A percentile compares a stretch with the other conserved stretches of the same genome.
phyloP scores from a whole-genome alignment of 208 protist genomes.

The Sergeia podlipaevii region DNA sequence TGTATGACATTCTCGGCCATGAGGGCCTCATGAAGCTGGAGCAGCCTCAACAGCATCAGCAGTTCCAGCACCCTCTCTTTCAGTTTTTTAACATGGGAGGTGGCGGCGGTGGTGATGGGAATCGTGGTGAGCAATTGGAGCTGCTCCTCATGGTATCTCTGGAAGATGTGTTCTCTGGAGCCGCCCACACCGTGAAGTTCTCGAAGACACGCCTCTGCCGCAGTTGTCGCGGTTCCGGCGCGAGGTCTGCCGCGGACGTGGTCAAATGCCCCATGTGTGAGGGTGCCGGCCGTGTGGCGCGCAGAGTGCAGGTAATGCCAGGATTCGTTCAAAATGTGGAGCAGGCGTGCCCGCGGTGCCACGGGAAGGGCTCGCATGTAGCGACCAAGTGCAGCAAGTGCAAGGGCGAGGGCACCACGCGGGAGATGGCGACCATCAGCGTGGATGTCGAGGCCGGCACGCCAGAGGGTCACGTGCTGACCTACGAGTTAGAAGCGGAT shows the following conservation, averaged over 20 bases:
- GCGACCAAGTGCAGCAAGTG: conserved; percentile 54
- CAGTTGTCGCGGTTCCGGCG: conserved; percentile 40
- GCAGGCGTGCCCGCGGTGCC: conserved; percentile 67
- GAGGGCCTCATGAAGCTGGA: conserved; percentile 58
- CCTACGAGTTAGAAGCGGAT: conserved; percentile 48
- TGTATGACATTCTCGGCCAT: conserved; percentile 72
- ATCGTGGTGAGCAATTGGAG: conserved; percentile 71
- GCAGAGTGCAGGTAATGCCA: conserved; percentile 30
- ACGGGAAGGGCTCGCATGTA: conserved; percentile 60
- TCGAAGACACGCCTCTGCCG: conserved; percentile 78
- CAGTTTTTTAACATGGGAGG: conserved; percentile 25
- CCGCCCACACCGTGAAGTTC: conserved; percentile 75
- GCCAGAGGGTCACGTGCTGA: conserved; percentile 35
- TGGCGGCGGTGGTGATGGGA: conserved; percentile 10
- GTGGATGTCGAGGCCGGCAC: conserved; percentile 53
- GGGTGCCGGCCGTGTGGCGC: conserved; percentile 26
- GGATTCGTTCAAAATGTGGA: conserved; percentile 50
- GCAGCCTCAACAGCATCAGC: conserved; percentile 19
- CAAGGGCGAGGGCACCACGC: conserved; percentile 37
- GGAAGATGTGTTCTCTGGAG: conserved; percentile 93
- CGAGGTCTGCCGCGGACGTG: conserved; percentile 20
- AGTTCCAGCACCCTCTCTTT: conserved; percentile 28
- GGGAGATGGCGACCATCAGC: conserved; percentile 20
- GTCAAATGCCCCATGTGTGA: conserved; percentile 30
- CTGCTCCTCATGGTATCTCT: conserved; percentile 76